Evolutionary conservation across 768 basidiomycete genomes (phyloP), one percentile per base, ranked within the genome.

Genomic region (Amanita muscaria): DNA sequence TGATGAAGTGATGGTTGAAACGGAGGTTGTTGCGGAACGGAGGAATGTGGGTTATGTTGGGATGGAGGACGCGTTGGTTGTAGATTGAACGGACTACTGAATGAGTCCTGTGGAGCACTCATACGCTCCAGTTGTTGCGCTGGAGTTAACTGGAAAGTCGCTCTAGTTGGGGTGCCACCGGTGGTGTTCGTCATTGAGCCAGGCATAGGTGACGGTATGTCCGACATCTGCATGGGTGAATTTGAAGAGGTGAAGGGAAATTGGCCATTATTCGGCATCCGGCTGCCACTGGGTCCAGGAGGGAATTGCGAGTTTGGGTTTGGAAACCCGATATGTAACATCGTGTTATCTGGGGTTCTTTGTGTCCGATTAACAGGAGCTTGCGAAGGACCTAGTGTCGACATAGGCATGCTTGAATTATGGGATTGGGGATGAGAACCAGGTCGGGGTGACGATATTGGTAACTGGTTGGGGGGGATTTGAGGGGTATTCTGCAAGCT

Each of bases 51-150:
- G 58, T 68, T 47, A 27, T 47, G 46, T 19, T 29, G 46, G 19
- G 46, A 47, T 42, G 46, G 46, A 12, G 46, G 46, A 23, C 46
- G 67, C 23, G 53, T 64, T 15, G 64, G 59, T 18, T 57, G 52
- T 33, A 62, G 56, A 41, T 56, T 56, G 39, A 47, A 47, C 12
- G 31, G 31, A 21, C 21, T 21, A 22, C 10, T 27, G 21, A 38
- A 40, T 5, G 37, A 29, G 23, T 47, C 34, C 25, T 40, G 31
- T 22, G 46, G 12, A 18, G 16, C 39, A 50, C 66, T 70, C 67
- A 79, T 77, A 53, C 77, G 70, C 44, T 75, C 75, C 49, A 73
- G 70, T 44, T 77, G 74, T 54, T 86, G 82, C 2, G 79, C 78
- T 2, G 83, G 80, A 0, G 81, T 83, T 10, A 70, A 56, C 22